A percentile compares a stretch with the other conserved stretches of the same genome.
phyloP scores from a whole-genome alignment of 179 eudicot species.

The Camellia oleifera region DNA sequence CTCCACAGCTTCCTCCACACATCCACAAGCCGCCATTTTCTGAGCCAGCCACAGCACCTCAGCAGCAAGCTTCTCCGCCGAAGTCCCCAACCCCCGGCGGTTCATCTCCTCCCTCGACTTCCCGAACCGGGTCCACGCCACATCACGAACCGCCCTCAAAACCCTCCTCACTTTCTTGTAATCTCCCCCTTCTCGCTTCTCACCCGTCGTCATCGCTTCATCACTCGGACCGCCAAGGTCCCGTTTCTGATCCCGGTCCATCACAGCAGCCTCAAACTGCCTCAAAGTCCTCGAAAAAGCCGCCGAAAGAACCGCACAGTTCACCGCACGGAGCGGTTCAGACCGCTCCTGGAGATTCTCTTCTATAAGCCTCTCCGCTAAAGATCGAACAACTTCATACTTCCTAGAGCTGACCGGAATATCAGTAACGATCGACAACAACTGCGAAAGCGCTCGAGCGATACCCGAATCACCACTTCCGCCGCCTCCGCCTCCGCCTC shows the following conservation, averaged over 20 bases:
- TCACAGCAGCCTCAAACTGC: slow-evolving; percentile 46
- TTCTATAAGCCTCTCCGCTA: slow-evolving; percentile 62
- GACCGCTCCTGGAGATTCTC: slow-evolving; percentile 56
- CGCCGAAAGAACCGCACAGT: slow-evolving; percentile 43
- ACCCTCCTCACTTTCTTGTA: slow-evolving; percentile 24
- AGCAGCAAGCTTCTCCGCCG: slow-evolving; percentile 76
- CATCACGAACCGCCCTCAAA: slow-evolving; percentile 28
- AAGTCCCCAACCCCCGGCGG: slow-evolving; percentile 7
- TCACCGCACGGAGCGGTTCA: slow-evolving; percentile 43
- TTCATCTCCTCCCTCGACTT: slow-evolving; percentile 12
- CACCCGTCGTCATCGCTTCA: not conserved
- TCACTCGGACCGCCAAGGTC: not conserved
- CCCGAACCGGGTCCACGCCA: slow-evolving; percentile 28
- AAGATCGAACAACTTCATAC: slow-evolving; percentile 59
- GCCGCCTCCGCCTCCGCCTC: not conserved
- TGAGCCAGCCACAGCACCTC: slow-evolving; percentile 78
- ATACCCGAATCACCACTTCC: slow-evolving; percentile 38
- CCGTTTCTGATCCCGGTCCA: slow-evolving; percentile 21
- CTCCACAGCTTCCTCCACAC: slow-evolving; percentile 49
- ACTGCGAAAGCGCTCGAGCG: slow-evolving; percentile 59
- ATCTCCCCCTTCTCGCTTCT: not conserved
- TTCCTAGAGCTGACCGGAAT: slow-evolving; percentile 75
- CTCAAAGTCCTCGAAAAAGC: slow-evolving; percentile 51
- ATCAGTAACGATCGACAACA: slow-evolving; percentile 42
- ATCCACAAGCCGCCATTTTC: slow-evolving; percentile 67